Percentiles rank a stretch among this genome's conserved stretches.
These are phyloP conservation scores for Pseudocercospora crystallina DNA, from an alignment of 2,329 filamentous ascomycete species.

Conservation along the genomic window DNA sequence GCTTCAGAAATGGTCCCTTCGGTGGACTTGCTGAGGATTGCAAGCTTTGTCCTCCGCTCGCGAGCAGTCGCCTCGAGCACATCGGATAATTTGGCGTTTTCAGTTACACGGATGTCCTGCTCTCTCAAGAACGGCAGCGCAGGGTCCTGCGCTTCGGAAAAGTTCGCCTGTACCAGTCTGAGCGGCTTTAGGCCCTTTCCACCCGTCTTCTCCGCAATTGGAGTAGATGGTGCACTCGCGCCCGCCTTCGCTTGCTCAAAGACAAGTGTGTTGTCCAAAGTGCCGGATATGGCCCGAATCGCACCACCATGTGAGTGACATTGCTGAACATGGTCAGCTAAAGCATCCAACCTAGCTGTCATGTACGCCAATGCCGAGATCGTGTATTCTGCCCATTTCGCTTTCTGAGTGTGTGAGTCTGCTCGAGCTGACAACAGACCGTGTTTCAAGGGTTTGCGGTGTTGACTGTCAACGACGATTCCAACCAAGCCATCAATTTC, in stretches of 20 bases:
- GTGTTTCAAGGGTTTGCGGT: constrained; percentile 60
- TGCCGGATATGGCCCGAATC: constrained; percentile 24
- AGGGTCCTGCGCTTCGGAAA: constrained; percentile 32
- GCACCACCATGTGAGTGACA: constrained; percentile 29
- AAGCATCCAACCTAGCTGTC: constrained; percentile 31
- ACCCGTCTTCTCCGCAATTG: constrained; percentile 25
- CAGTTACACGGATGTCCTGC: constrained; percentile 28
- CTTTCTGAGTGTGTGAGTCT: constrained; percentile 37
- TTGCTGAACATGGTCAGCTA: constrained; percentile 30
- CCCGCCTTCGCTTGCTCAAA: constrained; percentile 9
- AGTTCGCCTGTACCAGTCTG: constrained; percentile 33
- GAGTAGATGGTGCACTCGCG: constrained; percentile 24
- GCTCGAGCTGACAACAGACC: constrained; percentile 38
- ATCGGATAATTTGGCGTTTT: constrained; percentile 24
- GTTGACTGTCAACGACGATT: constrained; percentile 69
- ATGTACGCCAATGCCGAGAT: constrained; percentile 44
- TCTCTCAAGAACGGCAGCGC: constrained; percentile 29
- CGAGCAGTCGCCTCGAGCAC: constrained; percentile 30
- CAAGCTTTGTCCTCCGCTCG: constrained; percentile 38
- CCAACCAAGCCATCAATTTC: constrained; percentile 69
- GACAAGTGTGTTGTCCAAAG: constrained; percentile 21
- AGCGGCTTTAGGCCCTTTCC: constrained; percentile 32
- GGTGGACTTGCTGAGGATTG: constrained; percentile 36
- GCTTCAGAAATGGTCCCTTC: constrained; percentile 35
- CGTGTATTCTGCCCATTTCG: constrained; percentile 46